Percentiles rank a stretch among this genome's conserved stretches.
phyloP scores from a whole-genome alignment of 2,329 filamentous ascomycete genomes.

The Cryphonectria parasitica region DNA sequence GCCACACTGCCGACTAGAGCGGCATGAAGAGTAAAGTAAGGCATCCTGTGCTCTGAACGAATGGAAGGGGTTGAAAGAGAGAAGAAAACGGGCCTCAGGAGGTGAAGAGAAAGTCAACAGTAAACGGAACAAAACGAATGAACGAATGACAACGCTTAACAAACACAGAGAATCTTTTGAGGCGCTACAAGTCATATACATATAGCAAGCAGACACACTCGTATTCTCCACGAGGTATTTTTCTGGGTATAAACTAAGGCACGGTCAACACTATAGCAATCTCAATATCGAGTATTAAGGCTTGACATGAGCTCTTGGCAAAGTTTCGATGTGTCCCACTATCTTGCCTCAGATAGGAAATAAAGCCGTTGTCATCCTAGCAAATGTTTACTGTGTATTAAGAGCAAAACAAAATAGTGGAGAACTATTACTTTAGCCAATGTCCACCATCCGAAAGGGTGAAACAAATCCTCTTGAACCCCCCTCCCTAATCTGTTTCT shows the following conservation, averaged over 20 bases:
- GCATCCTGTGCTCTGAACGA: slow-evolving; percentile 1
- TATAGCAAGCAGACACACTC: background rate
- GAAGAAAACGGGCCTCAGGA: background rate
- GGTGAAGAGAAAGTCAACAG: background rate
- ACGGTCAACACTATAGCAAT: background rate
- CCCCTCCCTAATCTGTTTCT: too few species aligned
- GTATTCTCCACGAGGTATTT: background rate
- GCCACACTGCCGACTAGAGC: background rate
- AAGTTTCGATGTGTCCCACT: background rate
- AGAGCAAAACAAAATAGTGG: too few species aligned
- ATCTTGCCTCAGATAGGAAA: background rate
- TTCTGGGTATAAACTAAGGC: background rate
- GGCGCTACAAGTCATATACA: background rate
- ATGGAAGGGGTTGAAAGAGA: background rate
- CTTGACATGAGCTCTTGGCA: background rate
- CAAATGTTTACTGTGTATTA: background rate
- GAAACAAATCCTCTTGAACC: too few species aligned
- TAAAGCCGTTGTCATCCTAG: background rate
- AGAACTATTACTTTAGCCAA: too few species aligned
- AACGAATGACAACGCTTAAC: background rate
- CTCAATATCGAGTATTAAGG: background rate
- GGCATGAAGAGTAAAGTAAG: background rate
- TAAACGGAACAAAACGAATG: background rate
- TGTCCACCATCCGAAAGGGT: too few species aligned
- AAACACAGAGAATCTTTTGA: background rate